These are phyloP conservation scores for Penicillium sp. DNA, from an alignment of 2,329 filamentous ascomycete species.

Conservation along the genomic window DNA sequence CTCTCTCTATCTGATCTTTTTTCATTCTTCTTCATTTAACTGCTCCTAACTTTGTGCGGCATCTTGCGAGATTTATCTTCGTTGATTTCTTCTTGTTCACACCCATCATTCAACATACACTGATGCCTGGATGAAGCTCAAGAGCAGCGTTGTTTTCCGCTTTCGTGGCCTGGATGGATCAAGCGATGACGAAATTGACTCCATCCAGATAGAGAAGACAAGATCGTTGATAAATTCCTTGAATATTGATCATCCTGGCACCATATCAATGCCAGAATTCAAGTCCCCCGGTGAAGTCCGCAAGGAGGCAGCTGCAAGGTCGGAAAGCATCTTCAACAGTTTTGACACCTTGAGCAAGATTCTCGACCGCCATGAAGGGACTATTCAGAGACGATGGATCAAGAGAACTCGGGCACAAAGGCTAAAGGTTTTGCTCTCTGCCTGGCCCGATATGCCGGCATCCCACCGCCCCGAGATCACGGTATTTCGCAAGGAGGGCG, in stretches of 20 bases:
- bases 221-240: no score
- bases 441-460: constrained; percentile 54
- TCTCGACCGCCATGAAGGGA: constrained; percentile 53
- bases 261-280: neutral
- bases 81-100: no score
- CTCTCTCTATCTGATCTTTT: no score
- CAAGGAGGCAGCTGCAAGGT: constrained; percentile 4
- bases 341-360: constrained; percentile 45
- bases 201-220: no score
- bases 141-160: no score
- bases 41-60: no score
- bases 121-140: no score
- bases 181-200: no score
- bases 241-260: neutral
- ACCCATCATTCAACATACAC: no score
- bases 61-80: no score
- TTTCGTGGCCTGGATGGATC: no score
- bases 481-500: constrained; percentile 25
- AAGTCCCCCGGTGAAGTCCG: constrained; percentile 3
- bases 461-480: constrained; percentile 56
- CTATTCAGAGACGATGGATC: constrained; percentile 56
- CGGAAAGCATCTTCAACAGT: constrained; percentile 34
- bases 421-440: constrained; percentile 48
- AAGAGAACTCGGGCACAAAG: constrained; percentile 55
- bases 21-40: no score